Evolutionary conservation across 495 filamentous ascomycete species (phyloP).

Genomic region (Penicillium antarcticum): DNA sequence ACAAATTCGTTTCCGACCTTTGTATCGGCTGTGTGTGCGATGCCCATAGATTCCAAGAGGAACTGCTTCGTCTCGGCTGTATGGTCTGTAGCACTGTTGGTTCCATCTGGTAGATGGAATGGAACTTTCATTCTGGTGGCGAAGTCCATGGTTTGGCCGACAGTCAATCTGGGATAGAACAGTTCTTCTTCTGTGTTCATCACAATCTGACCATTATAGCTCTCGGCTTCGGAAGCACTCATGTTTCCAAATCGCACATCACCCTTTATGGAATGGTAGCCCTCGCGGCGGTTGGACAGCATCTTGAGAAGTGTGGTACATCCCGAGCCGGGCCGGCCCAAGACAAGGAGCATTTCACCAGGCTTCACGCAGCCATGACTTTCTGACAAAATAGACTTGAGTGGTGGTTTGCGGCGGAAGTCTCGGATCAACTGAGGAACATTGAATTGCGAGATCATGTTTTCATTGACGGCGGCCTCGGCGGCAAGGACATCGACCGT

Average conservation of each 20-base stretch:
- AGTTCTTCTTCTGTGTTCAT: conserved; percentile 68
- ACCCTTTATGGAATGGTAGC: conserved; percentile 47
- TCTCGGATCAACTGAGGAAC: conserved; percentile 34
- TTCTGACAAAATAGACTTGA: conserved; percentile 31
- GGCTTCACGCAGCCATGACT: conserved; percentile 52
- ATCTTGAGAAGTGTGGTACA: conserved; percentile 56
- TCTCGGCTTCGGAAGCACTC: conserved; percentile 49
- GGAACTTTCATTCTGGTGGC: conserved; percentile 43
- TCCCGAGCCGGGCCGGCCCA: conserved; percentile 42
- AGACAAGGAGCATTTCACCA: conserved; percentile 43
- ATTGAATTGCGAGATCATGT: conserved; percentile 55
- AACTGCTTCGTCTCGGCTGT: conserved; percentile 57
- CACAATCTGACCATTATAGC: conserved; percentile 68
- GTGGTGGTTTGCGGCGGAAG: conserved; percentile 29
- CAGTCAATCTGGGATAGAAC: conserved; percentile 66
- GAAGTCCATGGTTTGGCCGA: conserved; percentile 69
- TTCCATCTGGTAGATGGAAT: conserved; percentile 25
- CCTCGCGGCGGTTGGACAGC: conserved; percentile 60
- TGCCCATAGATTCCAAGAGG: conserved; percentile 67
- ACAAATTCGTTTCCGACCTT: conserved; percentile 79
- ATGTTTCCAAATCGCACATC: conserved; percentile 59
- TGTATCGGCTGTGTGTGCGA: conserved; percentile 73
- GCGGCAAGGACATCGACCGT: conserved; percentile 39
- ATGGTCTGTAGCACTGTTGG: conserved; percentile 45
- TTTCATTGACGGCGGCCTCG: conserved; percentile 47